Evolutionary conservation across 257 asterid genomes (phyloP).

Genomic region (Perilla frutescens): DNA sequence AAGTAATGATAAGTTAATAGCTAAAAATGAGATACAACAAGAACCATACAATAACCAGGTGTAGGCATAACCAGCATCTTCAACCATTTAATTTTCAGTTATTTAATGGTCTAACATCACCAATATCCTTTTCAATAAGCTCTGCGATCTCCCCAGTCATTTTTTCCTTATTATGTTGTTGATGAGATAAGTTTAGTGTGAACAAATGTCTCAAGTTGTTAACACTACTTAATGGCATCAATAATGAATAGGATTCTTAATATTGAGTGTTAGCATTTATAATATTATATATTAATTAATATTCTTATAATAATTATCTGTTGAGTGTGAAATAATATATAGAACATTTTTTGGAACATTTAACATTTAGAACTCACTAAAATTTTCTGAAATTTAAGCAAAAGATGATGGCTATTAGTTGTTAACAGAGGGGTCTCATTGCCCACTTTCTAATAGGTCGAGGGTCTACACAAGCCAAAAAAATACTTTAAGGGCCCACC

Average conservation of each 20-base stretch:
- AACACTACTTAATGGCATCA: background rate
- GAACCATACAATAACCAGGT: slow-evolving; percentile 14
- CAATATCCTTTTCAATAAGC: slow-evolving; percentile 1
- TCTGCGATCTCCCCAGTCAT: background rate
- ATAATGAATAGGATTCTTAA: background rate
- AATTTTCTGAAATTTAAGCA: background rate
- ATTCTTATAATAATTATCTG: too few relatives aligned
- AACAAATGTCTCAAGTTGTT: background rate
- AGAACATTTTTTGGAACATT: background rate
- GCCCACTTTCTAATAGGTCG: background rate
- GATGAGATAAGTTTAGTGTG: background rate
- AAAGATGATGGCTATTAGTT: background rate
- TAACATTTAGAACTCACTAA: background rate
- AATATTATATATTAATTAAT: background rate
- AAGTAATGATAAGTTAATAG: background rate
- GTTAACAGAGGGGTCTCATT: background rate
- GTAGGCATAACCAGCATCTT: slow-evolving; percentile 1
- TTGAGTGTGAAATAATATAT: background rate
- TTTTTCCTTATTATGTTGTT: background rate
- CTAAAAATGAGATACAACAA: slow-evolving; percentile 3
- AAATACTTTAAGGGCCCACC: too few relatives aligned
- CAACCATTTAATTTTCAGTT: slow-evolving; percentile 3
- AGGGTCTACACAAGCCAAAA: too few relatives aligned
- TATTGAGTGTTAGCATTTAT: background rate
- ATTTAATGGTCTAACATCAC: slow-evolving; percentile 2